These are phyloP conservation scores for Ceratobasidium sp. DNA, from an alignment of 1,284 basidiomycete genomes.

Conservation along the genomic window DNA sequence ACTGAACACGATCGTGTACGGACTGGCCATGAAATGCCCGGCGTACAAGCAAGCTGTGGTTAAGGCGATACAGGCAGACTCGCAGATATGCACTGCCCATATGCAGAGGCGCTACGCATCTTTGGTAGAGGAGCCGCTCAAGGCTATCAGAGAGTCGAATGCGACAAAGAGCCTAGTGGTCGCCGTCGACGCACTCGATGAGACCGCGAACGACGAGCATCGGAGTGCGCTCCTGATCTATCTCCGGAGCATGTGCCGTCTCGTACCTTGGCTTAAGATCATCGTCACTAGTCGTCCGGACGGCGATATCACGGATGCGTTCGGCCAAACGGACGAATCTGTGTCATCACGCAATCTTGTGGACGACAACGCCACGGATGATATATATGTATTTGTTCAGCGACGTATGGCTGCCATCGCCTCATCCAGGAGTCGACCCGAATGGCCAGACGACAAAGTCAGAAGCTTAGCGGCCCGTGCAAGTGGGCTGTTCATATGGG, in stretches of 20 bases:
- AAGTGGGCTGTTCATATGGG: conserved; percentile 40
- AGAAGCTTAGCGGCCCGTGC: neutral
- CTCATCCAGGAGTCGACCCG: too few relatives aligned
- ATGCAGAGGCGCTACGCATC: neutral
- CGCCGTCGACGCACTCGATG: conserved; percentile 41
- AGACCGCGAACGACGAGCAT: neutral
- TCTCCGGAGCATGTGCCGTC: neutral
- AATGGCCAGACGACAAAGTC: neutral
- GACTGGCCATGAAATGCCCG: neutral
- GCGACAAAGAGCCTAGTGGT: neutral
- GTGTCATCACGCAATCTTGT: neutral
- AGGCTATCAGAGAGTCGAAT: too few relatives aligned
- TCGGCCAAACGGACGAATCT: neutral
- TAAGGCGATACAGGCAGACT: neutral
- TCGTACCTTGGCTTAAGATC: conserved; percentile 11
- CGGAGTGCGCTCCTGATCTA: neutral
- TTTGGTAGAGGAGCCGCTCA: neutral
- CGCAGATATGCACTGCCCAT: neutral
- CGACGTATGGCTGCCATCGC: neutral
- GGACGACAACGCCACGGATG: neutral
- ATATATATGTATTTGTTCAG: neutral
- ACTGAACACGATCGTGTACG: conserved; percentile 27
- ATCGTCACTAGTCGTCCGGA: conserved; percentile 21
- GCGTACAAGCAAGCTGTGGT: neutral
- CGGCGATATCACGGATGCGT: neutral